Conservation (phyloP, 768 basidiomycete genomes). For the Mycena vulgaris region DNA sequence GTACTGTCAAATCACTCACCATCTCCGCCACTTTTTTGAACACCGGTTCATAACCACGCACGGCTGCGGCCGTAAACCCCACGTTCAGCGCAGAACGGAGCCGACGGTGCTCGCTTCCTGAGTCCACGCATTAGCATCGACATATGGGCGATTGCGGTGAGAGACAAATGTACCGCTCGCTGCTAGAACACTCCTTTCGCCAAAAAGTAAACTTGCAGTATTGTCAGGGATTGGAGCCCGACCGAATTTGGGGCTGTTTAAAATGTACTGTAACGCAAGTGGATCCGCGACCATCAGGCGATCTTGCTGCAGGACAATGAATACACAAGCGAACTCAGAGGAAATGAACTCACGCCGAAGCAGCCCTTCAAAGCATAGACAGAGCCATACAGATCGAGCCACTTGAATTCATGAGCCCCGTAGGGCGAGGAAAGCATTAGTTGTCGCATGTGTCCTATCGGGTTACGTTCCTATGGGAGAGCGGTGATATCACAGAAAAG, state of each 20-base stretch:
- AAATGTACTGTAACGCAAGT: slow-evolving; percentile 5
- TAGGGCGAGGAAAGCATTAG: slow-evolving; percentile 4
- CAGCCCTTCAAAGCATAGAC: slow-evolving; percentile 7
- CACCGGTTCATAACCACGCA: slow-evolving; percentile 3
- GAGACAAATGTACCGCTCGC: slow-evolving; percentile 3
- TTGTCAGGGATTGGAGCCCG: background rate
- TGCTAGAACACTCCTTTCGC: background rate
- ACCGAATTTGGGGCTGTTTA: slow-evolving; percentile 11
- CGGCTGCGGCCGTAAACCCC: slow-evolving; percentile 2
- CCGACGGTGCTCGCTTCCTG: slow-evolving; percentile 7
- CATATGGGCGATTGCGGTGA: background rate
- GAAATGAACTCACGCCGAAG: slow-evolving; percentile 9
- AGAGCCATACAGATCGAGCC: slow-evolving; percentile 7
- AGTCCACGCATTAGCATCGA: background rate
- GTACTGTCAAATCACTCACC: background rate
- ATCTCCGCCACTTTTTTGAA: background rate
- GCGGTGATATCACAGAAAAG: background rate
- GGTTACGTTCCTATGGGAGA: background rate
- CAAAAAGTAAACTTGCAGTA: background rate
- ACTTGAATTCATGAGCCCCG: slow-evolving; percentile 23
- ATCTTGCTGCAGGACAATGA: background rate
- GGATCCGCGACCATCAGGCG: slow-evolving; percentile 20
- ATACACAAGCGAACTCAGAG: background rate
- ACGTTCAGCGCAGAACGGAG: slow-evolving; percentile 12
- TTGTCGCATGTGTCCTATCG: slow-evolving; percentile 12